Base-by-base conservation (phyloP, 345 rosid genomes). In the Boechera retrofracta region DNA sequence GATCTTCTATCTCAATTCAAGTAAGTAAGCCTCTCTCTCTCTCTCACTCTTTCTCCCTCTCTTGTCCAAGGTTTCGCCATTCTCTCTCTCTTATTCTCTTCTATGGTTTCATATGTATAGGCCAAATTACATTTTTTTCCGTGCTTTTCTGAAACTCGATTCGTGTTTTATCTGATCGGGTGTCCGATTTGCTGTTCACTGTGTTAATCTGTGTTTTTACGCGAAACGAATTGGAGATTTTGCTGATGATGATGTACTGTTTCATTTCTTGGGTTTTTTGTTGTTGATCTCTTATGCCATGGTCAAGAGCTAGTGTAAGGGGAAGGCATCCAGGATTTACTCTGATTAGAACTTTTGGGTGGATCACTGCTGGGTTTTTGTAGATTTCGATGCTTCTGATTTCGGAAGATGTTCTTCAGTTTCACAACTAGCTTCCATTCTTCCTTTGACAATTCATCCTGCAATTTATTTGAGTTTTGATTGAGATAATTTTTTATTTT, bases 401-500 rank as follows among this genome's bases (percentile, higher is more conserved):
- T 33, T 33, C 11, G 48, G 49, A 44, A 44, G 82, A 44, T 44
- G 49, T 44, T 44, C 88, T 95, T 90, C 85, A 95, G 82, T 71
- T 84, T 89, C 57, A 78, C 87, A 72, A 90, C 90, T 84, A 92
- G 82, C 87, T 5, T 90, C 99, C 97, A 92, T 6, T 92, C 99
- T 0, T 92, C 98, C 0, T 59, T 35, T 0, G 83, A 48, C 41
- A 95, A 81, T 28, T 92, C 99, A 53, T 92, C 98, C 99, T 92
- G 84, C 73, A 72, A 45, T 73, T 13, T 9, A 7, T 67, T 51
- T 52, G 9, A 29, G 28, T 35, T 64, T 38, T 56, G 21, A 55
- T 53, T 69, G n/a, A 53, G 1, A 39, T 28, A 1, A 10, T 39
- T 15, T 9, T 15, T 21, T 21, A 1, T 21, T 21, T 21, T 21